A percentile compares a stretch with the other conserved stretches of the same genome.
Evolutionary conservation across 23 red algal genomes (phyloP).

Genomic region (Chondrus crispus): DNA sequence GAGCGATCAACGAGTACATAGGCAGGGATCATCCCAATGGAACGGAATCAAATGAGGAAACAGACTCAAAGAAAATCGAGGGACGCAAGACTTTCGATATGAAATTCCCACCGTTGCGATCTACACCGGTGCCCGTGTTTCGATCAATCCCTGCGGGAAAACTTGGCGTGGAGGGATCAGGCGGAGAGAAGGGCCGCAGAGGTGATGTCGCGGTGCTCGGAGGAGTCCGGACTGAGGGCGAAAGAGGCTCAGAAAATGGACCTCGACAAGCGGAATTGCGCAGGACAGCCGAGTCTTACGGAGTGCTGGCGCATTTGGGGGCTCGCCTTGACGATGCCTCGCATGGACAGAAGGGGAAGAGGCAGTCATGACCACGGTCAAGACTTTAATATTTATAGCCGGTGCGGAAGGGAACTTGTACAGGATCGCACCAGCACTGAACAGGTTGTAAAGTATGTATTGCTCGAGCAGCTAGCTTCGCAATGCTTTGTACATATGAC

Average conservation of each 20-base stretch:
- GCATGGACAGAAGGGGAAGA: not conserved
- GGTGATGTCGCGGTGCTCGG: no score
- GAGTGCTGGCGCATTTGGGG: not conserved
- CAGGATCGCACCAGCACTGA: no score
- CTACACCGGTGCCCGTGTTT: not conserved
- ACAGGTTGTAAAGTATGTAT: no score
- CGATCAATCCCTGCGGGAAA: not conserved
- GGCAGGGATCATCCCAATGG: no score
- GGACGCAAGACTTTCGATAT: not conserved
- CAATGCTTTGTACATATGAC: no score
- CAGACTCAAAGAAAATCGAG: not conserved
- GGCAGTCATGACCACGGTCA: no score
- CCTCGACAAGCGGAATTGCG: not conserved
- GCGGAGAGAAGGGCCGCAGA: not conserved
- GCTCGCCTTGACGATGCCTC: no score
- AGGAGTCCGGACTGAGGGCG: not conserved
- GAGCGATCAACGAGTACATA: no score
- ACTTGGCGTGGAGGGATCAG: not conserved
- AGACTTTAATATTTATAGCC: no score
- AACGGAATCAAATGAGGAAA: no score
- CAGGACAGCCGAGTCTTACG: not conserved
- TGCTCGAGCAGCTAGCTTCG: no score
- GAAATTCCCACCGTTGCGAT: not conserved
- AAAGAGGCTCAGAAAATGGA: not conserved
- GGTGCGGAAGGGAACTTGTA: no score